phyloP scores from a whole-genome alignment of 176 grass and related monocot species.

The Aegilops longissima region DNA sequence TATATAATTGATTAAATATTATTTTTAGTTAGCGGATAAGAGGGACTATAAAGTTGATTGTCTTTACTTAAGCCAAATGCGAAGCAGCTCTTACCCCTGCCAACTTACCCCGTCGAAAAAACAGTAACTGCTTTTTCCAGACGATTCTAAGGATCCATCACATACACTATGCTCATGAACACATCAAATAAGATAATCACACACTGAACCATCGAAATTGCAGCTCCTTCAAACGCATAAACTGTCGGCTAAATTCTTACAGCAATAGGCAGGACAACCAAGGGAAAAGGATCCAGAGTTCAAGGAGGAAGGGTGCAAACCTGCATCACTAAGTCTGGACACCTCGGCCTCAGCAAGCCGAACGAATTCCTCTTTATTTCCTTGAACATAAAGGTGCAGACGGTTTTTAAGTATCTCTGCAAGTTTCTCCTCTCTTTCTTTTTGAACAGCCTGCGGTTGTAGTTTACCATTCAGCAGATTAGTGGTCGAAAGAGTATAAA shows the following conservation, averaged over 20 bases:
- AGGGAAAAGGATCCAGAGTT: slow-evolving; percentile 3
- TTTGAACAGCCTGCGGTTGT: slow-evolving; percentile 78
- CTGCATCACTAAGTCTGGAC: slow-evolving; percentile 86
- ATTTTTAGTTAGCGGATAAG: slow-evolving; percentile 18
- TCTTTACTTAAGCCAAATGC: slow-evolving; percentile 10
- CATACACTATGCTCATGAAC: not conserved
- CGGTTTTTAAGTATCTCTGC: slow-evolving; percentile 75
- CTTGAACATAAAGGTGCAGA: slow-evolving; percentile 80
- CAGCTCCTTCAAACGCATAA: slow-evolving; percentile 3
- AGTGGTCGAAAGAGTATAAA: slow-evolving; percentile 32
- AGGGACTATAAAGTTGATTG: not conserved
- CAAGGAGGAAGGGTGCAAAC: slow-evolving; percentile 23
- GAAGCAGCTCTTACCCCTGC: not conserved
- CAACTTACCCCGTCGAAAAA: not conserved
- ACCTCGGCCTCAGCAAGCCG: slow-evolving; percentile 74
- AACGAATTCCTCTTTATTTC: slow-evolving; percentile 72
- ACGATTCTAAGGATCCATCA: not conserved
- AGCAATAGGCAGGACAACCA: slow-evolving; percentile 1
- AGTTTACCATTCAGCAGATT: slow-evolving; percentile 1
- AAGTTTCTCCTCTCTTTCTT: slow-evolving; percentile 93
- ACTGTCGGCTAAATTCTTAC: not conserved
- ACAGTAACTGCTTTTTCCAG: not conserved
- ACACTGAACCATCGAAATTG: not conserved
- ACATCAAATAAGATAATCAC: slow-evolving; percentile 5
- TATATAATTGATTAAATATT: slow-evolving; percentile 18